Evolutionary conservation across 805 yeast species (phyloP), one percentile per base, ranked within the genome.

Genomic region (Saccharomycopsis fodiens): DNA sequence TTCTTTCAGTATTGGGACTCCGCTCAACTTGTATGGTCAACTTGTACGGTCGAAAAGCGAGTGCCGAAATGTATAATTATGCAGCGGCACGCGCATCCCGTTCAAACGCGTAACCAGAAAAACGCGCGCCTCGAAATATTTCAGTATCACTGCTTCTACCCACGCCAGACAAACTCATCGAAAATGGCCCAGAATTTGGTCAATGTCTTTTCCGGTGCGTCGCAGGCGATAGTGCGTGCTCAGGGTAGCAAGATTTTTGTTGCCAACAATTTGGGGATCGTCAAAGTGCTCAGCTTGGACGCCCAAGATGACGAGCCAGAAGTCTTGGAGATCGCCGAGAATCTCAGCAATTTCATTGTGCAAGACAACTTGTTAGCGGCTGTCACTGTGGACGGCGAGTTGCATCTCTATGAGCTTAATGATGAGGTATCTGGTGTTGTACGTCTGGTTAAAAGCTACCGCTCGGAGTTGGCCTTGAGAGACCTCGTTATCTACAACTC

Each of bases 231-330:
- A 8, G 41, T 41, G 19, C 13, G 23, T 10, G 35, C 57, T 2
- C 57, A 57, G 31, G 59, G 58, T 23, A 59, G 56, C 44, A 65
- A 54, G n/a, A 57, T 79, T 3, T 63, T 70, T 29, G 76, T 72
- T 2, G 78, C 75, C n/a, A 78, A 76, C 48, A 69, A 74, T 51
- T 68, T 65, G 25, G 81, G 83, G 1, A 57, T 79, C 20, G 59
- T 73, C 31, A 80, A 78, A 57, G 65, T 76, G 15, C 69, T 79
- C 52, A 65, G 70, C 45, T 52, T 68, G 12, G 67, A 69, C 21
- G 71, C 76, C 1, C 8, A 32, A 17, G 77, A 77, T 39, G 67
- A 73, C 43, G 86, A 81, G 57, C 86, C 87, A 2, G 74, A 67
- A 22, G 70, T 81, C 4, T 52, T 78, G 6, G 84, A 80, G 52